Base-by-base conservation (phyloP, 2,329 filamentous ascomycete species). In the Xylaria sp. region DNA sequence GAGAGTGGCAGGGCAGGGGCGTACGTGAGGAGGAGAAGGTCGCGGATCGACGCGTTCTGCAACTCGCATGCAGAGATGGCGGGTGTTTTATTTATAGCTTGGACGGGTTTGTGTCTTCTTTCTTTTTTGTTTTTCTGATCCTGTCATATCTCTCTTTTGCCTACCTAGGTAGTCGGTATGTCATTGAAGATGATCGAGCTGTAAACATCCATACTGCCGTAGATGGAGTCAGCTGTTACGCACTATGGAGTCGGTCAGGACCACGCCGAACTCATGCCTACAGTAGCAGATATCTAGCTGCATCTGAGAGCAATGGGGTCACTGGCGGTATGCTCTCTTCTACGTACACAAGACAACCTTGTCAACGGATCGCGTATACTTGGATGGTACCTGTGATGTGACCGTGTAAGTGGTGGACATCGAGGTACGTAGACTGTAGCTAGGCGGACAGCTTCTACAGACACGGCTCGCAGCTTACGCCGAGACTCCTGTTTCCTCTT, bases 11-110 rank as follows among this genome's bases (percentile, higher is more conserved):
- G 42, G 52, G 35, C 35, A 8, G 19, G 30, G 52, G 16, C 4
- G 11, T 46, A 6, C 42, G 8, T 48, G 46, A 13, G 23, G 48
- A 35, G 57, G 46, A 54, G 52, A 48, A 49, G 52, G 52, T 49
- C 44, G 35, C 56, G 47, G 62, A 62, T 63, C 59, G 59, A 64
- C 62, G 62, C 59, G 62, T 64, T 47, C 58, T 47, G 6, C 5
- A 37, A 59, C 58, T 44, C 60, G 42, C 42, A 46, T 62, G 52
- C 59, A 60, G 55, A 57, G 18, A 54, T 19, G 35, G 30, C 39
- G 5, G 47, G 52, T 59, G 55, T 34, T 52, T 61, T 63, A 63
- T 63, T 63, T 62, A 62, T 63, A 63, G 62, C 51, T 55, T 37
- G 48, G 52, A 46, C 51, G 50, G 47, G 42, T 52, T 47, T 9